Percentiles rank a stretch among this genome's conserved stretches.
Conservation (phyloP, 1,284 basidiomycete genomes). For the Inonotus obliquus region DNA sequence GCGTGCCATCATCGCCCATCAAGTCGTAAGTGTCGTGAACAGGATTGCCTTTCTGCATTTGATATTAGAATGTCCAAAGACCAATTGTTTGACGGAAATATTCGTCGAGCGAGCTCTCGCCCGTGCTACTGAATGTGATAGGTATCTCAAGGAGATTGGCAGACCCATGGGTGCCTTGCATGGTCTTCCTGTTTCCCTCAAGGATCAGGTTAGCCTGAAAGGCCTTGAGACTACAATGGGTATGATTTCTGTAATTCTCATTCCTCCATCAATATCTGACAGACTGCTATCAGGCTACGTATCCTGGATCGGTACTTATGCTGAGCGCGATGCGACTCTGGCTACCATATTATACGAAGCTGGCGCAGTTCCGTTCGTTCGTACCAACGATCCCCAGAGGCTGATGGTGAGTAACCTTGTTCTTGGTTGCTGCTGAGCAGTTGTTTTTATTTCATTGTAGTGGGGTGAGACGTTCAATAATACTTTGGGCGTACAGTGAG, state of each 20-base stretch:
- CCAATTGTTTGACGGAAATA: constrained; percentile 68
- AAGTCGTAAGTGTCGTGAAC: constrained; percentile 50
- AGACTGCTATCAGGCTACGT: constrained; percentile 50
- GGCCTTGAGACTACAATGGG: constrained; percentile 51
- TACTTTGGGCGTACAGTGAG: constrained; percentile 70
- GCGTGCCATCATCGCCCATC: constrained; percentile 76
- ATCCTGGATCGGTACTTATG: constrained; percentile 55
- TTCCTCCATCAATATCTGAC: neutral
- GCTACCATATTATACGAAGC: constrained; percentile 55
- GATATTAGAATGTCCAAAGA: constrained; percentile 30
- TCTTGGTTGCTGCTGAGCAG: neutral
- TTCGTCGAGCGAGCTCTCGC: constrained; percentile 57
- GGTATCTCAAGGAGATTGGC: constrained; percentile 44
- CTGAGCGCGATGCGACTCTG: constrained; percentile 49
- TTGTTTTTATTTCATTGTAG: constrained; percentile 29
- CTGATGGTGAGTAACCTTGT: constrained; percentile 40
- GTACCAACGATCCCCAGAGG: constrained; percentile 70
- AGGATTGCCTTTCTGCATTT: neutral
- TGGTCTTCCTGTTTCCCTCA: constrained; percentile 60
- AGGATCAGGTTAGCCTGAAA: constrained; percentile 53
- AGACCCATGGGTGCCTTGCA: constrained; percentile 53
- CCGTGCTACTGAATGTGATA: constrained; percentile 55
- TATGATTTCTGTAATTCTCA: constrained; percentile 18
- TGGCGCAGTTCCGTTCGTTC: constrained; percentile 66
- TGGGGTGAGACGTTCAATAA: constrained; percentile 60